Evolutionary conservation across 441 rosid species (phyloP), one percentile per base, ranked within the genome.

Genomic region (Eutrema salsugineum): DNA sequence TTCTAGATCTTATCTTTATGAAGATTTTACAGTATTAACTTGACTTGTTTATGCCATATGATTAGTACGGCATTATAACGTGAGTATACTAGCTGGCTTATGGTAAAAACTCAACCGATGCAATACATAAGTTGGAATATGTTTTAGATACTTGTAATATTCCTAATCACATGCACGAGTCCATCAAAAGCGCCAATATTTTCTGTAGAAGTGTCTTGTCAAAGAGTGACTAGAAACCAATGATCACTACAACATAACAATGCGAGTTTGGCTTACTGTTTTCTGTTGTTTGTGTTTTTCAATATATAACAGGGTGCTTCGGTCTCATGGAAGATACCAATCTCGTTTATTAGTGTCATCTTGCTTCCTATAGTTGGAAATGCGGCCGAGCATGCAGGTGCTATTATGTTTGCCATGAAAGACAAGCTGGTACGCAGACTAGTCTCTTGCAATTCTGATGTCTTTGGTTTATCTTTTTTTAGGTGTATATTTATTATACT

Each of bases 361-460:
- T 70, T 91, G 76, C 94, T 90, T 40, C 96, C 96, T 19, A 88
- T 92, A 66, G 96, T 88, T 8, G 97, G 97, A 47, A 92, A 92
- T 66, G 97, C 97, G 5, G 97, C 94, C 5, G 97, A 90, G 79
- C 96, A 91, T 72, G 91, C 97, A 22, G 84, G 97, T 62, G 94
- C 96, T 11, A 78, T 92, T 49, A 84, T 92, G 88, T 90, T 90
- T 57, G 97, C 97, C 56, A 86, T 90, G 94, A 92, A 92, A 78
- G 93, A 90, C 77, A 92, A 92, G 81, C 91, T 92, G 66, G 97
- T 92, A 79, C 75, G 87, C 55, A 36, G 36, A 77, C 73, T 32
- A 59, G 15, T 33, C 48, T 58, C 63, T 14, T 63, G 20, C 44
- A 68, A 68, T 46, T 36, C 5, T 40, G 12, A 61, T 58, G 28